Evolutionary conservation across 2,329 filamentous ascomycete genomes (phyloP).

Genomic region (Colletotrichum navitas): DNA sequence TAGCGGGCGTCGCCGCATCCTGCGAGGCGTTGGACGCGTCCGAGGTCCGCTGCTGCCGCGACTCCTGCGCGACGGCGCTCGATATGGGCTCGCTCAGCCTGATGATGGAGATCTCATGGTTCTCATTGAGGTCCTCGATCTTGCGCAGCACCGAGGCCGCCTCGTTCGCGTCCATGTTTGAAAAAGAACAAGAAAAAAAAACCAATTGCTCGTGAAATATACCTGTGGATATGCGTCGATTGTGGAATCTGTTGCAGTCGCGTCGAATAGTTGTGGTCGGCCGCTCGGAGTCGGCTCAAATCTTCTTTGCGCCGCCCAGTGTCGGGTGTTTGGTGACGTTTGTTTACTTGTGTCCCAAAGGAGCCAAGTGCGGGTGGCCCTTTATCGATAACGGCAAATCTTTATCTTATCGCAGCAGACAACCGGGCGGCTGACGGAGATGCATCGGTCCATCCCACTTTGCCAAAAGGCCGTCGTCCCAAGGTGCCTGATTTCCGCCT

Average conservation of each 20-base stretch:
- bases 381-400: slow-evolving; percentile 13
- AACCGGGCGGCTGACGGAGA: slow-evolving; percentile 5
- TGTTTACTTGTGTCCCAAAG: slow-evolving; percentile 58
- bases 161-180: slow-evolving; percentile 50
- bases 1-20: slow-evolving; percentile 78
- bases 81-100: slow-evolving; percentile 82
- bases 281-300: neutral
- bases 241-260: too few relatives aligned
- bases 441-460: slow-evolving; percentile 7
- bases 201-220: slow-evolving; percentile 5
- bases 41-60: slow-evolving; percentile 71
- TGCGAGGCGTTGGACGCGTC: slow-evolving; percentile 77
- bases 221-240: neutral
- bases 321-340: slow-evolving; percentile 21
- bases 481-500: slow-evolving; percentile 5
- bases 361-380: slow-evolving; percentile 41
- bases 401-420: neutral
- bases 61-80: slow-evolving; percentile 58
- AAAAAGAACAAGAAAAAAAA: too few relatives aligned
- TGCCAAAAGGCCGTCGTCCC: slow-evolving; percentile 19
- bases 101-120: slow-evolving; percentile 78
- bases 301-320: neutral
- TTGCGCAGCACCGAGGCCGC: slow-evolving; percentile 59
- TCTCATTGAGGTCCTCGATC: slow-evolving; percentile 66
- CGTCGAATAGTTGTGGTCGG: neutral